Evolutionary conservation across 352 stramenopile genomes (phyloP).

Genomic region (Pythium dissotocum): DNA sequence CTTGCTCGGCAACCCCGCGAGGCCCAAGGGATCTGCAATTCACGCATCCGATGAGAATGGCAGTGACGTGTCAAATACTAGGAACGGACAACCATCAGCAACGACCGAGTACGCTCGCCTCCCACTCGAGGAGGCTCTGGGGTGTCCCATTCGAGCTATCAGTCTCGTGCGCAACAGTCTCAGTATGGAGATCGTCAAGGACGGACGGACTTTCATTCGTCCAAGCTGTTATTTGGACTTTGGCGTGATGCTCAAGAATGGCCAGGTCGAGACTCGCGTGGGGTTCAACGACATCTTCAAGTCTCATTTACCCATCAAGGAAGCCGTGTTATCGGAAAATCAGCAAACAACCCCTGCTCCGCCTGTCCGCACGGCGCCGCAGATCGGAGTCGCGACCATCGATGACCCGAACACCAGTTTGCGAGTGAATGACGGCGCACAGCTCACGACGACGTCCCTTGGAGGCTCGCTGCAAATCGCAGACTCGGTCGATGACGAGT

Average conservation of each 20-base stretch:
- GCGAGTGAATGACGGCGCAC: no score
- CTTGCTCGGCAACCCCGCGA: slow-evolving; percentile 3
- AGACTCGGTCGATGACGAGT: no score
- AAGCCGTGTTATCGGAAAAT: not conserved
- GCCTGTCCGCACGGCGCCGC: no score
- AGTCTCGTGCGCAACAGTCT: slow-evolving; percentile 31
- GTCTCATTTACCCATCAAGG: not conserved
- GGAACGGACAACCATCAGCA: no score
- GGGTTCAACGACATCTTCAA: slow-evolving; percentile 21
- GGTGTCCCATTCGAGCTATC: slow-evolving; percentile 25
- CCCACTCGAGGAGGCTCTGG: slow-evolving; percentile 28
- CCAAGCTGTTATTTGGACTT: slow-evolving; percentile 40
- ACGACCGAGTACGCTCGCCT: slow-evolving; percentile 23
- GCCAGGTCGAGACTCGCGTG: slow-evolving; percentile 9
- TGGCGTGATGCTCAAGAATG: slow-evolving; percentile 36
- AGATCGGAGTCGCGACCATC: no score
- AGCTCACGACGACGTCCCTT: not conserved
- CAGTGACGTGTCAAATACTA: not conserved
- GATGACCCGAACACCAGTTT: not conserved
- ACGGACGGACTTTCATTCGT: slow-evolving; percentile 30
- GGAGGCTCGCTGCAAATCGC: not conserved
- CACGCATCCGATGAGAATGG: not conserved
- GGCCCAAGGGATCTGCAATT: not conserved
- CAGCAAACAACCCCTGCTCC: no score
- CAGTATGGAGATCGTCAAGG: slow-evolving; percentile 31